Evolutionary conservation across 2,329 filamentous ascomycete genomes (phyloP).

Genomic region (Hymenoscyphus occultus): DNA sequence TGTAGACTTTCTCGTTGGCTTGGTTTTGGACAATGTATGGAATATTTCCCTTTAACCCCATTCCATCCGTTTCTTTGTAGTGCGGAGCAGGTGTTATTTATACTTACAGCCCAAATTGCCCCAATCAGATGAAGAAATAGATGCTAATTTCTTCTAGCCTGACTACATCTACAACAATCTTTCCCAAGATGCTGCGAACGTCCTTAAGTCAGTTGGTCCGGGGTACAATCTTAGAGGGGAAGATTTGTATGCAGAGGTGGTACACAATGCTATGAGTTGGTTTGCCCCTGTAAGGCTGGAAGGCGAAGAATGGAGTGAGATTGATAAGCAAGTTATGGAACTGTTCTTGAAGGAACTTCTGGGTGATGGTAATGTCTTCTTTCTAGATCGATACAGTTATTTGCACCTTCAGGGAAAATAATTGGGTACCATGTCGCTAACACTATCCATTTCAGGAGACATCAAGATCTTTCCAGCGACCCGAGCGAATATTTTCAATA

Average conservation of each 20-base stretch:
- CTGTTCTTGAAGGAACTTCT: background rate
- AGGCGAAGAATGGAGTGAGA: background rate
- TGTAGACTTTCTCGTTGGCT: background rate
- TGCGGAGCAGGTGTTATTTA: too few relatives aligned
- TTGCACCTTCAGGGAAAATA: background rate
- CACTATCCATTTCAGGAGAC: background rate
- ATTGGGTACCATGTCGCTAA: background rate
- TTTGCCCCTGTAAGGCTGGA: background rate
- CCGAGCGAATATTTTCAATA: background rate
- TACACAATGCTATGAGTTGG: background rate
- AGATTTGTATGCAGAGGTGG: background rate
- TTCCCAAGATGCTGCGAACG: conserved; percentile 1
- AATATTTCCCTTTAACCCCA: too few relatives aligned
- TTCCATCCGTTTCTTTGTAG: too few relatives aligned
- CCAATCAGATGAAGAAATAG: background rate
- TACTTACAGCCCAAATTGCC: background rate
- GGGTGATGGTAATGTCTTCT: background rate
- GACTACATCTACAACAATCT: background rate
- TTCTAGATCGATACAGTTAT: background rate
- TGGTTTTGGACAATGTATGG: background rate
- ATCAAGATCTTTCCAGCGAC: background rate
- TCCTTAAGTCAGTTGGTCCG: background rate
- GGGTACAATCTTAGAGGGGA: background rate
- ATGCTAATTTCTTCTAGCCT: too few relatives aligned
- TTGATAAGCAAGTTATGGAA: background rate